Base-by-base conservation (phyloP, 257 asterid genomes). In the Prunella vulgaris region DNA sequence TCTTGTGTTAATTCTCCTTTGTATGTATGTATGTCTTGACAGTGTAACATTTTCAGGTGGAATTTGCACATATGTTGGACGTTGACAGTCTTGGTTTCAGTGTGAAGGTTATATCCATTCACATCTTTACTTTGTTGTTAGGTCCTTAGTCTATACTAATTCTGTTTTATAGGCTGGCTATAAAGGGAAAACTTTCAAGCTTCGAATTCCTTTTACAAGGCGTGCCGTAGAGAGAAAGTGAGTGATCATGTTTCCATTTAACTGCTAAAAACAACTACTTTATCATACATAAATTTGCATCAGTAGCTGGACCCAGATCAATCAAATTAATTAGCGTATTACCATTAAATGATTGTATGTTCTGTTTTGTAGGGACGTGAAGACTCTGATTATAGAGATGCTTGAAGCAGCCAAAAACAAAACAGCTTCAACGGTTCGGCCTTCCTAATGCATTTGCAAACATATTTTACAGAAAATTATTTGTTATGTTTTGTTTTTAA, bases 41-140 rank as follows among this genome's bases (percentile, higher is more conserved):
- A n/a, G n/a, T n/a, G n/a, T n/a, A n/a, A n/a, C n/a, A n/a, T n/a
- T 70, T 68, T 35, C 82, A 91, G 96, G 95, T 91, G 70, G 93
- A 87, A 30, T 88, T 54, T 74, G 93, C 95, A 0, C 17, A 76
- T 84, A 88, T 91, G 79, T 66, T 91, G 83, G 95, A 88, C 24
- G 78, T 87, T 25, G 97, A 91, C 79, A 91, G 95, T 72, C 89
- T 91, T 54, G 96, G 96, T 68, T 85, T 91, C 78, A 85, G 80
- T 69, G 97, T 85, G 60, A 85, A 91, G 97, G 97, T 88, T 78
- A 69, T 49, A 60, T 71, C 14, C 59, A 28, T 49, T 42, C 32
- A n/a, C n/a, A n/a, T n/a, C n/a, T 24, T 22, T 46, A 1, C 13
- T 30, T 9, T 14, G 25, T 25, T 24, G 54, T 64, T 48, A 20